Conservation (phyloP, 805 yeast genomes). For the Candida orba region DNA sequence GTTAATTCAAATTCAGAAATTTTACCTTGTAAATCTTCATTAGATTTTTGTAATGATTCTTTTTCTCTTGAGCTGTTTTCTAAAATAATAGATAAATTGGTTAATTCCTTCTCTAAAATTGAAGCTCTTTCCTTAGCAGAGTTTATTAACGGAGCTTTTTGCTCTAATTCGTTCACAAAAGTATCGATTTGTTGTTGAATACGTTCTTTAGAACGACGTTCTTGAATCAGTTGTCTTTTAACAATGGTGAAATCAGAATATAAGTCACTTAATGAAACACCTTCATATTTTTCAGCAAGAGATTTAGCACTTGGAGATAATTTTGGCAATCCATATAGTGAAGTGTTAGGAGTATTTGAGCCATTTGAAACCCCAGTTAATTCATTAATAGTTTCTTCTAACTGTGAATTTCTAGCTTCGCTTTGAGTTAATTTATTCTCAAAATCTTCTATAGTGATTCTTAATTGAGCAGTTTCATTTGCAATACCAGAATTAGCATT, state of each 20-base stretch:
- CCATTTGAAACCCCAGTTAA: slow-evolving; percentile 23
- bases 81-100: slow-evolving; percentile 46
- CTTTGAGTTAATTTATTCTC: slow-evolving; percentile 39
- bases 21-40: slow-evolving; percentile 17
- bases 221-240: slow-evolving; percentile 60
- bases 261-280: slow-evolving; percentile 58
- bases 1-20: slow-evolving; percentile 28
- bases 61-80: slow-evolving; percentile 48
- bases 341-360: slow-evolving; percentile 7
- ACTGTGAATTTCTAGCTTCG: slow-evolving; percentile 33
- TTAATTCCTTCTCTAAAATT: slow-evolving; percentile 47
- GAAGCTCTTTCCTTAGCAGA: slow-evolving; percentile 56
- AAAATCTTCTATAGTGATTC: slow-evolving; percentile 50
- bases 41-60: slow-evolving; percentile 27
- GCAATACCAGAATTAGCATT: slow-evolving; percentile 16
- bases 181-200: slow-evolving; percentile 65
- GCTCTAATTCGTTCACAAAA: slow-evolving; percentile 70
- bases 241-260: slow-evolving; percentile 57
- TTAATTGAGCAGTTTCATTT: slow-evolving; percentile 57
- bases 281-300: slow-evolving; percentile 37
- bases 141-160: slow-evolving; percentile 67
- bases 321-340: slow-evolving; percentile 21
- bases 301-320: slow-evolving; percentile 55
- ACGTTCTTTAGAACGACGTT: slow-evolving; percentile 61
- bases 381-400: slow-evolving; percentile 40